Base-by-base conservation (phyloP, 768 basidiomycete species). In the Polyporus arcularius region DNA sequence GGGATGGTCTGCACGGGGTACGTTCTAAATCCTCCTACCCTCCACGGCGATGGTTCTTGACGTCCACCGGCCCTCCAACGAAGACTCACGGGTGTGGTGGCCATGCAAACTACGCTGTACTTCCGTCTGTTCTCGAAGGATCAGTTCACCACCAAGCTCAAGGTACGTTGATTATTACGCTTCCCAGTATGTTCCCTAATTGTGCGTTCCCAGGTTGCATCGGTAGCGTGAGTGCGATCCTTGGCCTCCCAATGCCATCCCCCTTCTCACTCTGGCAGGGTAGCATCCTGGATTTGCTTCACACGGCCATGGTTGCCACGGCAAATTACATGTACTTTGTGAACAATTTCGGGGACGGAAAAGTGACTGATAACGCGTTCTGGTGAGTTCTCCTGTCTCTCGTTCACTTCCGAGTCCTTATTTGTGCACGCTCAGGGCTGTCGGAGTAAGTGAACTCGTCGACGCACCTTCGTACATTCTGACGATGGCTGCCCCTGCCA, bases 1-100 rank as follows among this genome's bases (percentile, higher is more conserved):
- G 64, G 64, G 6, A 50, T 65, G 60, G 83, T 63, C 16, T 63
- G 65, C 39, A 66, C 67, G 16, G 62, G 58, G 69, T 70, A 40
- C 39, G 69, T 65, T 10, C 10, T 12, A 15, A 21, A 16, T 26
- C n/a, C 9, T 11, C 15, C 30, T n/a, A 32, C 50, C 18, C 35
- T 35, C 35, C 28, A 14, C 12, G 32, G 16, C 12, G 32, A 4
- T 28, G 35, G 26, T 12, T 9, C 10, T 35, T 54, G 21, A 43
- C 43, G 18, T 28, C 4, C 32, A 11, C 35, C 35, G 35, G 7
- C 11, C 35, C 35, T 35, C 6, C 35, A 6, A 15, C 12, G 11
- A 42, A 71, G 70, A 38, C 60, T 71, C 26, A 67, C 68, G 26
- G 70, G 70, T 16, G 60, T 66, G 52, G 70, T 71, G 32, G 55